A percentile compares a stretch with the other conserved stretches of the same genome.
Conservation (phyloP, 2,329 filamentous ascomycete species). For the Aplosporella prunicola region DNA sequence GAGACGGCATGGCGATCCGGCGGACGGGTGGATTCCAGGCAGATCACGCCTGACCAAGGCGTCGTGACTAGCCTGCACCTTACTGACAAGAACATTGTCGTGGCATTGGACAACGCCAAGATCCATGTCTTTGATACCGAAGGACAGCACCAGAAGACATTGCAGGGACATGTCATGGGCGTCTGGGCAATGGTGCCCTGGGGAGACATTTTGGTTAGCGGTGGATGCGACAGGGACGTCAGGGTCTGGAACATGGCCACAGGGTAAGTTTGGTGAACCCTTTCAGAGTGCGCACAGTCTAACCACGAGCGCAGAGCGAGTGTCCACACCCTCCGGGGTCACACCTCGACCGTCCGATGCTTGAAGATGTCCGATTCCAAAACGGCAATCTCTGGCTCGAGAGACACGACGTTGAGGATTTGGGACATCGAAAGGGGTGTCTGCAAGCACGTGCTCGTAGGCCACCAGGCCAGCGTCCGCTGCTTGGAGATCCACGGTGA, state of each 20-base stretch:
- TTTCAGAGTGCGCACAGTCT: neutral
- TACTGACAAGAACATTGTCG: constrained; percentile 92
- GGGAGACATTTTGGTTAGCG: constrained; percentile 90
- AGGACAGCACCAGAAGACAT: constrained; percentile 75
- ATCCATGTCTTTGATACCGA: constrained; percentile 96
- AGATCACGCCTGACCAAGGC: constrained; percentile 92
- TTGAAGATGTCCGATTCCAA: constrained; percentile 94
- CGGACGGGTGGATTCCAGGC: constrained; percentile 70
- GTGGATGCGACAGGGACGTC: constrained; percentile 92
- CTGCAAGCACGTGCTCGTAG: constrained; percentile 84
- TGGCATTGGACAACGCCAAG: constrained; percentile 94
- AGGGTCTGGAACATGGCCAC: constrained; percentile 93
- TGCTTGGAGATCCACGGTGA: constrained; percentile 95
- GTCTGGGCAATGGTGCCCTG: constrained; percentile 99
- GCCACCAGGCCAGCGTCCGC: constrained; percentile 89
- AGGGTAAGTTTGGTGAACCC: constrained; percentile 50
- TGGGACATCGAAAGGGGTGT: constrained; percentile 88
- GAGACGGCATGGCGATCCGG: constrained; percentile 95
- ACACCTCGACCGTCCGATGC: constrained; percentile 93
- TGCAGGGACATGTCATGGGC: constrained; percentile 96
- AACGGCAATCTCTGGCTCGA: constrained; percentile 90
- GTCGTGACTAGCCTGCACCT: constrained; percentile 94
- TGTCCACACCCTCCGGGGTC: constrained; percentile 76
- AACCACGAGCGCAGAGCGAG: constrained; percentile 46
- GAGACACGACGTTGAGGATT: constrained; percentile 87